Evolutionary conservation across 768 basidiomycete genomes (phyloP), one percentile per base, ranked within the genome.

Genomic region (Lentinula guzmanii): DNA sequence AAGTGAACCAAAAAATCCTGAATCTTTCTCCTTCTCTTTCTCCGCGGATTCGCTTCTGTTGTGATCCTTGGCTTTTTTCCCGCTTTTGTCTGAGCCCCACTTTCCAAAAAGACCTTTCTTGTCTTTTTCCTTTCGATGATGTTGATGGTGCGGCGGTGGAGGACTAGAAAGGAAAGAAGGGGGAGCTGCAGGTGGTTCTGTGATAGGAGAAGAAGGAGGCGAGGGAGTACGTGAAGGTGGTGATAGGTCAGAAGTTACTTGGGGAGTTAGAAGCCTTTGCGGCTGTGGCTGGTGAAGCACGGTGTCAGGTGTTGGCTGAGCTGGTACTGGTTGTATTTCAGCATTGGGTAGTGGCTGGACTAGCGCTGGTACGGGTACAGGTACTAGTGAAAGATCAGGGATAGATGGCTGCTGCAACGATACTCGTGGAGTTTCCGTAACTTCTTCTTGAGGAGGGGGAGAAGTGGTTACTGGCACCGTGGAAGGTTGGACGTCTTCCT

Each of bases 1-100:
- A 3, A 98, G 78, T 10, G 92, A 93, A 2, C 94, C 93, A 65
- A 98, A 93, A 78, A 98, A 97, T 1, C 93, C 82, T 18, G 84
- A 75, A n/a, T 90, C 88, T 71, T 87, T 86, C 69, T 89, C 87
- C 68, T 78, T 77, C 52, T 79, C 78, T 62, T 21, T 55, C 37
- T 37, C 39, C 43, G 76, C 43, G 8, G 59, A 60, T 51, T 52
- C 59, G 18, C 9, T 51, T 45, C 58, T 74, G 50, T 72, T 70
- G 62, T 77, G 74, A 60, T 60, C 58, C 35, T 61, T 61, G 35
- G 45, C 52, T 66, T 85, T 89, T 75, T 87, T 90, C 54, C 76
- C 75, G 41, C 75, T 75, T 70, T 89, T 90, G 64, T 89, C 86
- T 51, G 82, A 73, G 33, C 86, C 85, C 83, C 86, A 88, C 70